A percentile compares a stretch with the other conserved stretches of the same genome.
phyloP scores from a whole-genome alignment of 2,329 filamentous ascomycete species.

The Diaporthe citrichinensis region DNA sequence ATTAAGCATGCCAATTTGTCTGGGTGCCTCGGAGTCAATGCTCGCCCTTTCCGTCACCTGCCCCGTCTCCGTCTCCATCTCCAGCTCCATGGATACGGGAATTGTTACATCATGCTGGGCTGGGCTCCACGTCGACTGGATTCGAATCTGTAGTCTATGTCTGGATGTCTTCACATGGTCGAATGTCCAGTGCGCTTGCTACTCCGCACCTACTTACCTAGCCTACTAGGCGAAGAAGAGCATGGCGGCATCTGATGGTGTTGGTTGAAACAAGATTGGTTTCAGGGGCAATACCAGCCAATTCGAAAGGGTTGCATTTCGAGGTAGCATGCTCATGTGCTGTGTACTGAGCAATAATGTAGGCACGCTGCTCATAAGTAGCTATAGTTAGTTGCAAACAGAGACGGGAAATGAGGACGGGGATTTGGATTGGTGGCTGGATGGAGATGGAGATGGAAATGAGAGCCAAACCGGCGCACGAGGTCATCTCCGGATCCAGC shows the following conservation, averaged over 20 bases:
- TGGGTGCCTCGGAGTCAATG: not conserved
- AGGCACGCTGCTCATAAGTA: constrained; percentile 2
- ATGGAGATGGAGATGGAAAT: constrained; percentile 11
- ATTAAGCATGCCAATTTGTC: not conserved
- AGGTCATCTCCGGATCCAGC: constrained; percentile 26
- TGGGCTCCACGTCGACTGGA: constrained; percentile 4
- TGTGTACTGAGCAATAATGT: not conserved
- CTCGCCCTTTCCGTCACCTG: not conserved
- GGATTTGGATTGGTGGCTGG: constrained; percentile 10
- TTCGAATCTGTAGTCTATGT: not conserved
- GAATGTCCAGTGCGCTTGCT: not conserved
- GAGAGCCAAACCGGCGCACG: constrained; percentile 9
- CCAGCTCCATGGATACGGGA: constrained; percentile 1
- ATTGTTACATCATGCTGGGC: constrained; percentile 3
- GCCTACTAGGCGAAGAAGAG: constrained; percentile 21
- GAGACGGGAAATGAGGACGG: constrained; percentile 30
- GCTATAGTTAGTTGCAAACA: constrained; percentile 22
- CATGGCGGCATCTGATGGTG: constrained; percentile 30
- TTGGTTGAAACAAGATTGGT: constrained; percentile 32
- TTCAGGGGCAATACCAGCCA: constrained; percentile 36
- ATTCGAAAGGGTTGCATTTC: constrained; percentile 15
- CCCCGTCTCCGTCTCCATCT: not conserved
- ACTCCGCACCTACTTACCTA: not conserved
- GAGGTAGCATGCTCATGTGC: not conserved
- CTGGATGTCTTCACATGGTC: not conserved